phyloP scores from a whole-genome alignment of 2,329 filamentous ascomycete species.

The Conoideocrella luteorostrata region DNA sequence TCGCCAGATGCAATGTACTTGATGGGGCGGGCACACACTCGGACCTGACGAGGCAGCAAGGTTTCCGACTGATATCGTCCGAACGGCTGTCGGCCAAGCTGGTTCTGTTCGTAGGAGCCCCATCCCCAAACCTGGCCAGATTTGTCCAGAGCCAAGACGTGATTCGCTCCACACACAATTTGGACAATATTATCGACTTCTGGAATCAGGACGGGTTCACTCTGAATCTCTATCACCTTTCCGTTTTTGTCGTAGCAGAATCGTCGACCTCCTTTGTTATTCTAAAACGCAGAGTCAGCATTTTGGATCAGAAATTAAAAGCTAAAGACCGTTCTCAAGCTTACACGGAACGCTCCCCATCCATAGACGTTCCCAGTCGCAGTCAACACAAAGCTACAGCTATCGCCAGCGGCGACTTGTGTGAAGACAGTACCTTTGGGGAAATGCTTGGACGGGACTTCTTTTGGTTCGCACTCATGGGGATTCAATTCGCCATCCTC shows the following conservation, averaged over 20 bases:
- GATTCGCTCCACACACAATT: conserved; percentile 63
- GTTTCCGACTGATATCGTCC: conserved; percentile 57
- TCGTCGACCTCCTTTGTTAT: conserved; percentile 6
- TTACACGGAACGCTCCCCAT: conserved; percentile 73
- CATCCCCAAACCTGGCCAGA: conserved; percentile 62
- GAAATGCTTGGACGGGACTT: conserved; percentile 53
- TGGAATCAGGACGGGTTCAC: conserved; percentile 48
- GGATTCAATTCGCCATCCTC: conserved; percentile 65
- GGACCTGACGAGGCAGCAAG: conserved; percentile 53
- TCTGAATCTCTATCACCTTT: conserved; percentile 37
- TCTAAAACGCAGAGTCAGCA: conserved; percentile 4
- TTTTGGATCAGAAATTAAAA: neutral
- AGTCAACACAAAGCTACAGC: conserved; percentile 69
- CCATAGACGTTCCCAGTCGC: conserved; percentile 71
- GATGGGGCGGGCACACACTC: conserved; percentile 53
- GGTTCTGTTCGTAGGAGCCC: conserved; percentile 65
- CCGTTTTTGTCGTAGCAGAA: conserved; percentile 51
- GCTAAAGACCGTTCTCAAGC: conserved; percentile 42
- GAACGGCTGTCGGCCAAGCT: conserved; percentile 54
- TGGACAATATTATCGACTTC: conserved; percentile 60
- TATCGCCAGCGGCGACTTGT: conserved; percentile 67
- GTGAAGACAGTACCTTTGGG: conserved; percentile 53
- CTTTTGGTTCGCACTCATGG: conserved; percentile 60
- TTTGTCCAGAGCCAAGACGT: conserved; percentile 60
- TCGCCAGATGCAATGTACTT: conserved; percentile 54